phyloP scores from a whole-genome alignment of 345 rosid genomes.

The Sisymbrium irio region DNA sequence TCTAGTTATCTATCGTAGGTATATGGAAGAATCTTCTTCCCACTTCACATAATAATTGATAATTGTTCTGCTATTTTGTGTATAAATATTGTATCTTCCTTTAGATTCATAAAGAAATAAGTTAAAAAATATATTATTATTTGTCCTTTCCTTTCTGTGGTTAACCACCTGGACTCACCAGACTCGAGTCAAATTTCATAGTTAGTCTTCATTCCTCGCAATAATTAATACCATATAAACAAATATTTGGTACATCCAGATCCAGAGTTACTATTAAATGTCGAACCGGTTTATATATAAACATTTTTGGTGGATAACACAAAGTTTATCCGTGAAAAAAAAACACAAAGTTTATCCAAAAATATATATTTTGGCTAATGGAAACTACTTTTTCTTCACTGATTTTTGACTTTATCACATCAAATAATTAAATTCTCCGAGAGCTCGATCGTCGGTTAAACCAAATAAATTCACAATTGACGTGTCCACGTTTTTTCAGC shows the following conservation, averaged over 20 bases:
- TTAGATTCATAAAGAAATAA: not conserved
- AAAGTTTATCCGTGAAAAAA: not conserved
- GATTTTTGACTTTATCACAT: too few relatives aligned
- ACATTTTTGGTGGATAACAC: not conserved
- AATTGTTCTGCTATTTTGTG: not conserved
- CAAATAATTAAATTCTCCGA: too few relatives aligned
- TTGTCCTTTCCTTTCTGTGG: constrained; percentile 9
- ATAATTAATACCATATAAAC: not conserved
- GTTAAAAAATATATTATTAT: not conserved
- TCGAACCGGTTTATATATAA: not conserved
- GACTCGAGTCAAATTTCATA: not conserved
- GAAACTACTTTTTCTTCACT: not conserved
- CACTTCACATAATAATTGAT: not conserved
- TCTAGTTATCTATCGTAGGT: not conserved
- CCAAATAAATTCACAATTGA: too few relatives aligned
- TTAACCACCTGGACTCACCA: constrained; percentile 16
- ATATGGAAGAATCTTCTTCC: not conserved
- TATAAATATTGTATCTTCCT: not conserved
- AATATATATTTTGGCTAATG: too few relatives aligned
- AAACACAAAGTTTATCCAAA: not conserved
- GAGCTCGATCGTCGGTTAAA: too few relatives aligned
- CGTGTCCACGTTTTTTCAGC: not conserved
- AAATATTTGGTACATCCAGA: not conserved
- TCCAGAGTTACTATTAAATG: not conserved
- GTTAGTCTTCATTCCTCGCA: not conserved